Conservation (phyloP, 805 yeast genomes). For the Diddensiella santjacobensis region DNA sequence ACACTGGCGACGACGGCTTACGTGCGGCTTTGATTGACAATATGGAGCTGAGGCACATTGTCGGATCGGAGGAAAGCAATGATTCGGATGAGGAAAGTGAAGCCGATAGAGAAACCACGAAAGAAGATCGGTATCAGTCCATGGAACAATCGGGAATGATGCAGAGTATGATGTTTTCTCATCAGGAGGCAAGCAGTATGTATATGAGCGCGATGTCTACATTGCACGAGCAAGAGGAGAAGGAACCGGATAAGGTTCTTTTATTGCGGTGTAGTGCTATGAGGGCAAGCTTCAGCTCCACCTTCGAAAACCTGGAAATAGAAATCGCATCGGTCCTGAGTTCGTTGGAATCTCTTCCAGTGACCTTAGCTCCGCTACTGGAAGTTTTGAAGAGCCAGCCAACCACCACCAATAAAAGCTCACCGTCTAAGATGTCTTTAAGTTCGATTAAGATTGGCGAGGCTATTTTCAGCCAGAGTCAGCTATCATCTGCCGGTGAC, state of each 20-base stretch:
- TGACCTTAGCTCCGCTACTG: neutral
- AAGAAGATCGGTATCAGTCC: conserved; percentile 16
- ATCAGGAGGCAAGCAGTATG: conserved; percentile 63
- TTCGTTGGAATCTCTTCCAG: conserved; percentile 8
- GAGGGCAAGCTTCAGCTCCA: conserved; percentile 23
- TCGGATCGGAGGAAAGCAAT: neutral
- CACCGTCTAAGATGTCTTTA: neutral
- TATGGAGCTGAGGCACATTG: conserved; percentile 4
- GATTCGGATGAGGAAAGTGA: conserved; percentile 17
- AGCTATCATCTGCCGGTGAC: neutral
- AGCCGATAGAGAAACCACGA: conserved; percentile 17
- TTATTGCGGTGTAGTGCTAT: conserved; percentile 8
- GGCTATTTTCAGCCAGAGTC: neutral
- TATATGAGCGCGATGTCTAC: conserved; percentile 79
- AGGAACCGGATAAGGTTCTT: conserved; percentile 14
- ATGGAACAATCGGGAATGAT: conserved; percentile 16
- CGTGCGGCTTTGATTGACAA: conserved; percentile 6
- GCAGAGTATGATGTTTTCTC: conserved; percentile 60
- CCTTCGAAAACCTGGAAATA: conserved; percentile 26
- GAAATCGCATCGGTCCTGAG: conserved; percentile 10
- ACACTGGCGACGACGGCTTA: conserved; percentile 8
- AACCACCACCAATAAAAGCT: neutral
- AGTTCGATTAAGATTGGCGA: neutral
- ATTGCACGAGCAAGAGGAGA: conserved; percentile 31
- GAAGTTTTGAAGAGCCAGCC: neutral